Percentiles rank a stretch among this genome's conserved stretches.
phyloP scores from a whole-genome alignment of 129 eudicot genomes.

The Flaveria linearis region DNA sequence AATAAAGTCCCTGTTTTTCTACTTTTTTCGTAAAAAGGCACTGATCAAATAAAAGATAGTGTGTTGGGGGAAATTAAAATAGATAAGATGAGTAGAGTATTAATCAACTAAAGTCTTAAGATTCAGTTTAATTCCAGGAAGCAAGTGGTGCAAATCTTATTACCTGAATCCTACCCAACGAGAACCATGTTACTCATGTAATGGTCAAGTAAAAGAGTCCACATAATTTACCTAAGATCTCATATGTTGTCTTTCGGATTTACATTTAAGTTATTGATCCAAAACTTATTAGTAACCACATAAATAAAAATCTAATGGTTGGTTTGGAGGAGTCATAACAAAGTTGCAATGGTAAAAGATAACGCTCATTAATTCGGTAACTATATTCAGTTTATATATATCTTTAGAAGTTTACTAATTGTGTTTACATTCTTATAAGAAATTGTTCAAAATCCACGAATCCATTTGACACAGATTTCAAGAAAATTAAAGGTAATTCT shows the following conservation, averaged over 20 bases:
- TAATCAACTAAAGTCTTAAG: conserved; percentile 17
- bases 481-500: not conserved
- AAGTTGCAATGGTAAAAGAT: conserved; percentile 15
- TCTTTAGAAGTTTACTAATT: conserved; percentile 5
- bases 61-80: not conserved
- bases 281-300: conserved; percentile 14
- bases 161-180: not conserved
- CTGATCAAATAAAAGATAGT: not conserved
- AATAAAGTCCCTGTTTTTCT: too few relatives aligned
- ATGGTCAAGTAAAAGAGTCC: not conserved
- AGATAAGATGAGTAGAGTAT: not conserved
- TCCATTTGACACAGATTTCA: not conserved
- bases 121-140: not conserved
- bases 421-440: not conserved
- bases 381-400: conserved; percentile 15
- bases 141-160: not conserved
- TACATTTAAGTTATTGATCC: not conserved
- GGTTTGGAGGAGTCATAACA: conserved; percentile 13
- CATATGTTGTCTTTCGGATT: not conserved
- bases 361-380: not conserved
- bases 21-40: too few relatives aligned
- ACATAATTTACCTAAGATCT: not conserved
- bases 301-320: conserved; percentile 9
- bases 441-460: not conserved
- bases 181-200: not conserved